These are phyloP conservation scores for Daldinia eschscholtzii DNA, from an alignment of 2,329 filamentous ascomycete species.

Conservation along the genomic window DNA sequence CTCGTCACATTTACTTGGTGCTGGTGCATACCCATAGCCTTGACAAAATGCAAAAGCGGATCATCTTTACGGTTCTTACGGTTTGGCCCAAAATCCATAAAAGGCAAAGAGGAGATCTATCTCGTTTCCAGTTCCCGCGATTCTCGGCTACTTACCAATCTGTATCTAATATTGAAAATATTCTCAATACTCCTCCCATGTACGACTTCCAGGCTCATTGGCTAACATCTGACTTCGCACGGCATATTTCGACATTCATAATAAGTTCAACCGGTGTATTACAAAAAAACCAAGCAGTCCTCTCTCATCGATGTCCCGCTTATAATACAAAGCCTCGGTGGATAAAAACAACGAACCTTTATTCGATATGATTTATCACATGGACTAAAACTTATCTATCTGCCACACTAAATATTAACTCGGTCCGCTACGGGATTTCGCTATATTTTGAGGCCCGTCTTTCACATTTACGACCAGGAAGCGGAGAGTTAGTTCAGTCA, in stretches of 20 bases:
- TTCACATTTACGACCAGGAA: slow-evolving; percentile 12
- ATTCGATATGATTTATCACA: background rate
- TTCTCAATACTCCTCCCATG: slow-evolving; percentile 13
- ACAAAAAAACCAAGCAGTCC: background rate
- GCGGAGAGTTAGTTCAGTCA: slow-evolving; percentile 14
- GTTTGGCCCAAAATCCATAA: slow-evolving; percentile 28
- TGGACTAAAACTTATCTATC: slow-evolving; percentile 4
- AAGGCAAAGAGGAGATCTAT: slow-evolving; percentile 30
- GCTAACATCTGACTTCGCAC: slow-evolving; percentile 21
- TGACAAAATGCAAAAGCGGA: slow-evolving; percentile 26
- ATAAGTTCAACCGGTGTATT: background rate
- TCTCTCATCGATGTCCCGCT: background rate
- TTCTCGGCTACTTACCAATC: slow-evolving; percentile 37
- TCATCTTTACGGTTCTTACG: slow-evolving; percentile 19
- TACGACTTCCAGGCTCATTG: slow-evolving; percentile 22
- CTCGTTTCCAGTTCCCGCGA: slow-evolving; percentile 35
- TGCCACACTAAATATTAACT: slow-evolving; percentile 20
- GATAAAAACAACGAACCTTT: slow-evolving; percentile 11
- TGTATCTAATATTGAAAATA: slow-evolving; percentile 23
- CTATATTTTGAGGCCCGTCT: slow-evolving; percentile 1
- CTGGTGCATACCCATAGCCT: slow-evolving; percentile 20
- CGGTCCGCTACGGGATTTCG: slow-evolving; percentile 5
- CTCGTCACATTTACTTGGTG: slow-evolving; percentile 12
- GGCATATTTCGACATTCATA: slow-evolving; percentile 13
- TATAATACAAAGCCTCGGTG: slow-evolving; percentile 9